These are phyloP conservation scores for Picea glauca DNA, from an alignment of 75 land plant genomes.

Conservation along the genomic window DNA sequence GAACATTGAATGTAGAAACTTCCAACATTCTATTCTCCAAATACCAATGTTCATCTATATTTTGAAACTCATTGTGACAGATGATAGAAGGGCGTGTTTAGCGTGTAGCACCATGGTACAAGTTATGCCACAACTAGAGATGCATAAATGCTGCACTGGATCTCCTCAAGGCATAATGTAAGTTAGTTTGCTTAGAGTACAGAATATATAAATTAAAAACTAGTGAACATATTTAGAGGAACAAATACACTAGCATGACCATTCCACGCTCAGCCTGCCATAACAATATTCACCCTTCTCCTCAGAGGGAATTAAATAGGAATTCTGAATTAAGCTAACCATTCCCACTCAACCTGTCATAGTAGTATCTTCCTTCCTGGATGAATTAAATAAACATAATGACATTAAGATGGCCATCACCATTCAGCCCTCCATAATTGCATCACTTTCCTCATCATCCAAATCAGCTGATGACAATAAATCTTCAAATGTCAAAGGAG, in stretches of 20 bases:
- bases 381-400: too few relatives aligned
- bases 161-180: not conserved
- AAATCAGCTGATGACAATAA: constrained; percentile 29
- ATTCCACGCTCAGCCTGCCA: too few relatives aligned
- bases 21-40: not conserved
- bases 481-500: constrained; percentile 62
- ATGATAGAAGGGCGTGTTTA: not conserved
- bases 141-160: not conserved
- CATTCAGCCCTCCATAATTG: not conserved
- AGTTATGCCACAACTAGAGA: not conserved
- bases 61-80: not conserved
- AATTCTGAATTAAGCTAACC: not conserved
- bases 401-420: too few relatives aligned
- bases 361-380: not conserved
- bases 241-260: too few relatives aligned
- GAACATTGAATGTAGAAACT: not conserved
- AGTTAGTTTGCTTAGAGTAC: not conserved
- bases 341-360: not conserved
- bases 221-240: not conserved
- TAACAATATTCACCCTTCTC: too few relatives aligned
- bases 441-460: not conserved
- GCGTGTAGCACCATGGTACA: not conserved
- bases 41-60: not conserved
- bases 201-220: not conserved
- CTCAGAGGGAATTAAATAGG: not conserved